Percentiles rank a stretch among this genome's conserved stretches.
Evolutionary conservation across 345 rosid genomes (phyloP).

Genomic region (Hibiscus trionum): DNA sequence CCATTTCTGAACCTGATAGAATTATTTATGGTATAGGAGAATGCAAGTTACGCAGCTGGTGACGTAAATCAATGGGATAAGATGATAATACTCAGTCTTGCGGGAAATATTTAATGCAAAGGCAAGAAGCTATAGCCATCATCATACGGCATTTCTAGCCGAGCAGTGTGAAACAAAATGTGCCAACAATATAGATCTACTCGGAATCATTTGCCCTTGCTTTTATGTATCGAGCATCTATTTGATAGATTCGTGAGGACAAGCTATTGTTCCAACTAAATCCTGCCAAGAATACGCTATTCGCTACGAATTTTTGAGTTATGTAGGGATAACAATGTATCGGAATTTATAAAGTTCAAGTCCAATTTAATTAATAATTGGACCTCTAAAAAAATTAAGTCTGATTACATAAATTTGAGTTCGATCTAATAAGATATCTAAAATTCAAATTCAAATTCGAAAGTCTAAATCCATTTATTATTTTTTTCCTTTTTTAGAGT

Average conservation of each 20-base stretch:
- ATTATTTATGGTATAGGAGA: not conserved
- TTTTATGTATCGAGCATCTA: not conserved
- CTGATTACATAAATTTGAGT: no score
- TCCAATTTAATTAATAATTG: no score
- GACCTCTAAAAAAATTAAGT: no score
- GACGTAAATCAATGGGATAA: not conserved
- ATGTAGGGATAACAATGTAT: no score
- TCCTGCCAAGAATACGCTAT: not conserved
- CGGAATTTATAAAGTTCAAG: no score
- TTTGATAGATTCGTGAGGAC: not conserved
- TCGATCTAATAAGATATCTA: no score
- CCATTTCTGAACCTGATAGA: not conserved
- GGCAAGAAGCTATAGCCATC: no score
- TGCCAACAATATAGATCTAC: not conserved
- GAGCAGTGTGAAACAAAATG: not conserved
- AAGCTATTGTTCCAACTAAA: not conserved
- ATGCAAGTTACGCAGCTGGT: not conserved
- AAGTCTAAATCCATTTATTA: no score
- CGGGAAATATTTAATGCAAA: not conserved
- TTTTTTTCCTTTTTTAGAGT: no score
- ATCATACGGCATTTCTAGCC: not conserved
- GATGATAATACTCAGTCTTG: not conserved
- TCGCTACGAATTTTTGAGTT: not conserved
- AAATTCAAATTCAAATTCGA: no score
- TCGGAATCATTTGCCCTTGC: not conserved